These are phyloP conservation scores for Beauveria sp. DNA, from an alignment of 2,329 filamentous ascomycete genomes.

Conservation along the genomic window DNA sequence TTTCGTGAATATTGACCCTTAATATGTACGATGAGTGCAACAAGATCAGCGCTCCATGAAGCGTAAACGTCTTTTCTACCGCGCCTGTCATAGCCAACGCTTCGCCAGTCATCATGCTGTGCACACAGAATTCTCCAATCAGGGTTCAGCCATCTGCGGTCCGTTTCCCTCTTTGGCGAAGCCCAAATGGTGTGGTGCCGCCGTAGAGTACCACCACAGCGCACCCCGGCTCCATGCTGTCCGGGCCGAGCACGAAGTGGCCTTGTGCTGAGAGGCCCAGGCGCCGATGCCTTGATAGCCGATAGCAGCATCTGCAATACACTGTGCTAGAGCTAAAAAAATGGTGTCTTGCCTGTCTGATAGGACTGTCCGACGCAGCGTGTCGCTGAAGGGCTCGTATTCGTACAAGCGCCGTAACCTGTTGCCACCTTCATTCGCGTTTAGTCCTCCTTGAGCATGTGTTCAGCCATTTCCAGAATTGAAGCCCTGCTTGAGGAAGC, in stretches of 20 bases:
- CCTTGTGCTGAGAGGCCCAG: conserved; percentile 26
- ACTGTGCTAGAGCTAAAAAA: conserved; percentile 28
- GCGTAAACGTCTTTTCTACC: conserved; percentile 23
- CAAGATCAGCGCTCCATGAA: conserved; percentile 11
- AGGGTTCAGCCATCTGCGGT: conserved; percentile 19
- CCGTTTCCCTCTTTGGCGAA: conserved; percentile 15
- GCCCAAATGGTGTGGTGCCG: conserved; percentile 25
- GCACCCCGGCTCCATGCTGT: conserved; percentile 23
- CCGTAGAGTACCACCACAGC: conserved; percentile 26
- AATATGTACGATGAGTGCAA: neutral
- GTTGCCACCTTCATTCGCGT: too few relatives aligned
- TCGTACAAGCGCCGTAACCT: too few relatives aligned
- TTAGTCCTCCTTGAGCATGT: too few relatives aligned
- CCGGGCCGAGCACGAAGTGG: conserved; percentile 27
- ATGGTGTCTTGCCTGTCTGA: conserved; percentile 20
- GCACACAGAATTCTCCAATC: conserved; percentile 30
- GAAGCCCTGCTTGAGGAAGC: too few relatives aligned
- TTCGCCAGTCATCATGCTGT: conserved; percentile 30
- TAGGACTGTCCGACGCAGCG: conserved; percentile 13
- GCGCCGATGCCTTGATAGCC: conserved; percentile 24
- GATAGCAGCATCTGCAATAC: conserved; percentile 26
- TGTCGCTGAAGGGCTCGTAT: too few relatives aligned
- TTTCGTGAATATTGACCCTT: neutral
- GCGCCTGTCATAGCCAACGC: conserved; percentile 17
- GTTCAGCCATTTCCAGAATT: too few relatives aligned